These are phyloP conservation scores for Fonsecaea multimorphosa DNA, from an alignment of 2,329 filamentous ascomycete species.

Conservation along the genomic window DNA sequence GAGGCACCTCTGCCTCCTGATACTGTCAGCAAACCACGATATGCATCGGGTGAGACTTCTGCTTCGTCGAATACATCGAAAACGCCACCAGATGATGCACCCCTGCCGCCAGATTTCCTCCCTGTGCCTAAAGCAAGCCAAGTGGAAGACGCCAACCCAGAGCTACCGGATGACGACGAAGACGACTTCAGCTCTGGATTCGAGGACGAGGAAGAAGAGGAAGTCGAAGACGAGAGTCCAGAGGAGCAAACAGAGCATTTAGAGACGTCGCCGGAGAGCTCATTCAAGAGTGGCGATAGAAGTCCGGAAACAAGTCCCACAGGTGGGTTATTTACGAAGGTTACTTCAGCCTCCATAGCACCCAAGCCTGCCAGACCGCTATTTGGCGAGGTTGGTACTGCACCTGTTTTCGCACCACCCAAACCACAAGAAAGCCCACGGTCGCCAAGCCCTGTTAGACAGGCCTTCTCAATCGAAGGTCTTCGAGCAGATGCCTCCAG, in stretches of 20 bases:
- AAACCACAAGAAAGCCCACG: constrained; percentile 48
- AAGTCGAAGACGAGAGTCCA: constrained; percentile 51
- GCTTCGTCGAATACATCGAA: constrained; percentile 43
- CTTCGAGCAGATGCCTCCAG: constrained; percentile 45
- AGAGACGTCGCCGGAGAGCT: constrained; percentile 53
- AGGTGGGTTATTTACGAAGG: constrained; percentile 50
- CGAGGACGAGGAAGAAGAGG: constrained; percentile 55
- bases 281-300: constrained; percentile 49
- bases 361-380: constrained; percentile 44
- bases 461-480: constrained; percentile 40
- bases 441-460: constrained; percentile 56
- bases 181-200: constrained; percentile 50
- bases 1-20: constrained; percentile 55
- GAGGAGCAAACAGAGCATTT: constrained; percentile 44
- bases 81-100: constrained; percentile 34
- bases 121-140: constrained; percentile 28
- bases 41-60: constrained; percentile 57
- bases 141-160: constrained; percentile 15
- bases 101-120: constrained; percentile 45
- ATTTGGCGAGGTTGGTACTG: constrained; percentile 54
- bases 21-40: constrained; percentile 53
- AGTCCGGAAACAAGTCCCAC: constrained; percentile 48
- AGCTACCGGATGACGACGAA: constrained; percentile 30
- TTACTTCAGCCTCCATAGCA: constrained; percentile 43
- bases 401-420: constrained; percentile 47